Evolutionary conservation across 2,329 filamentous ascomycete genomes (phyloP).

Genomic region (Malbranchea cinnamomea): DNA sequence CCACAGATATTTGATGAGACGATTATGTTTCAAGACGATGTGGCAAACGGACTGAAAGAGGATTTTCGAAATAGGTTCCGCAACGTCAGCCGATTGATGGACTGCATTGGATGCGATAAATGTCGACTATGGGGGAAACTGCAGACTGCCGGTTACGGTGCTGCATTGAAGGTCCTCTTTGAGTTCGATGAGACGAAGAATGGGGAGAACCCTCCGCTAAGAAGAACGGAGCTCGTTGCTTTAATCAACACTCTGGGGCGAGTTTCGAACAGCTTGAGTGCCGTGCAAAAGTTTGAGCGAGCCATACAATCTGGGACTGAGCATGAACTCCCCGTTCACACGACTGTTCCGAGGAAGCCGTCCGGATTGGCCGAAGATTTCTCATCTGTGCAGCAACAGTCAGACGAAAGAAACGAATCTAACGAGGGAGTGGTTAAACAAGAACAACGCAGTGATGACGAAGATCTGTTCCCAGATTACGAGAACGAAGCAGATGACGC

Average conservation of each 20-base stretch:
- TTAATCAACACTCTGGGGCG: constrained; percentile 88
- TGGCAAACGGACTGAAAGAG: constrained; percentile 65
- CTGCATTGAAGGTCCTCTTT: constrained; percentile 88
- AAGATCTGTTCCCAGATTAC: constrained; percentile 19
- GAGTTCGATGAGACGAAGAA: constrained; percentile 63
- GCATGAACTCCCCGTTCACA: constrained; percentile 4
- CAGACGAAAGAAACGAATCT: background rate
- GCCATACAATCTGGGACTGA: constrained; percentile 26
- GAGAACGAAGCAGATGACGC: constrained; percentile 23
- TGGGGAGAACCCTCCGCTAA: constrained; percentile 52
- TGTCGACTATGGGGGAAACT: constrained; percentile 96
- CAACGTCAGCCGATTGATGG: constrained; percentile 93
- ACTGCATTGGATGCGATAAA: constrained; percentile 97
- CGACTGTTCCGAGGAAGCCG: constrained; percentile 1
- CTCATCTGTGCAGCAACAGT: background rate
- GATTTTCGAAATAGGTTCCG: constrained; percentile 96
- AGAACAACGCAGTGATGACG: constrained; percentile 15
- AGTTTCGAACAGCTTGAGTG: constrained; percentile 64
- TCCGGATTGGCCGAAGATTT: background rate
- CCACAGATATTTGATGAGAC: constrained; percentile 83
- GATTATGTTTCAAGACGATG: constrained; percentile 70
- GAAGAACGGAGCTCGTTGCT: constrained; percentile 84
- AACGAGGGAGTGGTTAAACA: constrained; percentile 10
- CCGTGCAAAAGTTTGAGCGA: constrained; percentile 56
- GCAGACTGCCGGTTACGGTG: constrained; percentile 87